These are phyloP conservation scores for Cardiospermum halicacabum DNA, from an alignment of 345 rosid genomes.

Conservation along the genomic window DNA sequence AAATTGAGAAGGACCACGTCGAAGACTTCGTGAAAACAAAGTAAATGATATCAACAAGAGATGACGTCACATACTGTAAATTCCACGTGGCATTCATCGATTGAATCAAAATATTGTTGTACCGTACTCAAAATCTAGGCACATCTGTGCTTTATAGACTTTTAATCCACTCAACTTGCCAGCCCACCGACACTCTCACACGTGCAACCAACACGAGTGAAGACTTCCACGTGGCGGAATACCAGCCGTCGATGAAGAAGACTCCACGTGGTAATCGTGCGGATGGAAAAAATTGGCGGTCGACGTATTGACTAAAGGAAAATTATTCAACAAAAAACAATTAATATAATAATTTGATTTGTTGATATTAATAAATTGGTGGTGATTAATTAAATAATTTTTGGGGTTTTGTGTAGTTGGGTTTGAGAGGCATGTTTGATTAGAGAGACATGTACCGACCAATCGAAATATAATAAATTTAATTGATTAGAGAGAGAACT, in stretches of 20 bases:
- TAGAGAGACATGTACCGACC: slow-evolving; percentile 29
- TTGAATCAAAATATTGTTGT: not conserved
- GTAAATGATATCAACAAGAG: not conserved
- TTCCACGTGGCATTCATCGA: slow-evolving; percentile 6
- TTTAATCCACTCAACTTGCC: not conserved
- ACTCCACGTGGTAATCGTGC: slow-evolving; percentile 20
- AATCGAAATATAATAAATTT: slow-evolving; percentile 19
- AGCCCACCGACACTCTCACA: slow-evolving; percentile 44
- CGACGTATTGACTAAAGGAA: not conserved
- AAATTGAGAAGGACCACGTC: not conserved
- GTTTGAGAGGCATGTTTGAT: slow-evolving; percentile 9
- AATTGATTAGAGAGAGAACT: not conserved
- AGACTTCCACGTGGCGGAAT: slow-evolving; percentile 8
- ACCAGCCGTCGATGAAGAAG: not conserved
- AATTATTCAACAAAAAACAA: not conserved
- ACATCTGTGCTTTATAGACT: not conserved
- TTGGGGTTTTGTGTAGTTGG: slow-evolving; percentile 17
- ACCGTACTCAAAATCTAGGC: slow-evolving; percentile 9
- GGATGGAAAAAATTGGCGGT: slow-evolving; percentile 8
- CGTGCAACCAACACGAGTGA: slow-evolving; percentile 25
- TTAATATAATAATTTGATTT: not conserved
- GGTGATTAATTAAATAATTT: not conserved
- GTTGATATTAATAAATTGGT: not conserved
- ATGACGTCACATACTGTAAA: not conserved
- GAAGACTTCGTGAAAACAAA: not conserved